These are phyloP conservation scores for Pittosporum tobira DNA, from an alignment of 129 eudicot species.

Conservation along the genomic window DNA sequence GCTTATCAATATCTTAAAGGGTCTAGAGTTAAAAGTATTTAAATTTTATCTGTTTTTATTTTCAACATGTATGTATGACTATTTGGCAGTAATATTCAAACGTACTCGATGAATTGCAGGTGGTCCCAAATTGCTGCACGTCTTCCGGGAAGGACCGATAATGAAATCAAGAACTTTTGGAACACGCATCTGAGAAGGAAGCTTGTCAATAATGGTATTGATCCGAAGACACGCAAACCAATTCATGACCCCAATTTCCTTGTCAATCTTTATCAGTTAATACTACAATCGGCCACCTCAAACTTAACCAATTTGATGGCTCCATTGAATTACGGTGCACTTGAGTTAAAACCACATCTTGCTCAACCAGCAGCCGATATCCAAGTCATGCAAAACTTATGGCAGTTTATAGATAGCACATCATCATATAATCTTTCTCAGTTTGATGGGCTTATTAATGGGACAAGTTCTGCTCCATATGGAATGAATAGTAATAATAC, in stretches of 20 bases:
- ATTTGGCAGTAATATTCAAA: neutral
- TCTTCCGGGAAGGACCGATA: constrained; percentile 19
- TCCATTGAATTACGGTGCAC: constrained; percentile 12
- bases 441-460: constrained; percentile 9
- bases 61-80: neutral
- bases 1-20: no score
- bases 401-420: constrained; percentile 16
- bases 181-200: constrained; percentile 15
- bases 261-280: constrained; percentile 12
- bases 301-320: constrained; percentile 1
- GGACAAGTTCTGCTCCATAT: neutral
- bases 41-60: no score
- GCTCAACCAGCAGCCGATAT: constrained; percentile 14
- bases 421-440: constrained; percentile 6
- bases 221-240: constrained; percentile 25
- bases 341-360: constrained; percentile 6
- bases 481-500: constrained; percentile 17
- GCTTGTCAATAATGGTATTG: constrained; percentile 18
- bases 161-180: constrained; percentile 20
- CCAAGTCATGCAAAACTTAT: constrained; percentile 24
- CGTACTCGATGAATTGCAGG: neutral
- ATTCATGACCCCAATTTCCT: constrained; percentile 16
- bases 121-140: constrained; percentile 16
- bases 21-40: no score
- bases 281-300: constrained; percentile 5